Conservation (phyloP, 306 rosid genomes). For the Prunus padus region DNA sequence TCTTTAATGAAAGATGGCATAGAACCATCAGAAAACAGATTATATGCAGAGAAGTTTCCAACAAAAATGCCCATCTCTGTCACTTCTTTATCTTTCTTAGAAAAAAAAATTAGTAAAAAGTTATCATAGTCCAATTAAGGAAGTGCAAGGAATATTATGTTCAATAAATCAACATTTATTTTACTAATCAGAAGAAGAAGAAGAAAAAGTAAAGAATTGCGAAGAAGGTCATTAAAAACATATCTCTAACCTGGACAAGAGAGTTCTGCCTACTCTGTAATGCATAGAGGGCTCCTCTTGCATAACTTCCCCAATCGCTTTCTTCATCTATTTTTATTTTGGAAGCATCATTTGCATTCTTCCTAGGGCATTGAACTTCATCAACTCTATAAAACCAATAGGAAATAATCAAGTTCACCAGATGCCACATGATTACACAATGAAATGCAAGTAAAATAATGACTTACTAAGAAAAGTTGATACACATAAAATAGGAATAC, state of each 20-base stretch:
- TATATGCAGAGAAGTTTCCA: not conserved
- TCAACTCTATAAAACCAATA: slow-evolving; percentile 51
- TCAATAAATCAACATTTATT: not conserved
- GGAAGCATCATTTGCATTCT: slow-evolving; percentile 36
- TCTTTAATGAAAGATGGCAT: slow-evolving; percentile 6
- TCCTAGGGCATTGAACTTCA: slow-evolving; percentile 51
- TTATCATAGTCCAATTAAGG: slow-evolving; percentile 8
- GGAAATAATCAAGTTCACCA: slow-evolving; percentile 21
- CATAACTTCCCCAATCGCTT: slow-evolving; percentile 86
- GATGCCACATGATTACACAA: slow-evolving; percentile 11
- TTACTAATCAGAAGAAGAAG: not conserved
- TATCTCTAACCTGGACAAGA: slow-evolving; percentile 61
- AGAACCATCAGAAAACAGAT: not conserved
- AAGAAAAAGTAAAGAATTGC: not conserved
- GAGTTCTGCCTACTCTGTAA: slow-evolving; percentile 48
- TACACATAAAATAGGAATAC: slow-evolving; percentile 21
- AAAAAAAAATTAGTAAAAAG: not conserved
- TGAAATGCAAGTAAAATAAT: slow-evolving; percentile 18
- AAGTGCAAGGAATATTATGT: slow-evolving; percentile 1
- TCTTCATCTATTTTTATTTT: slow-evolving; percentile 43
- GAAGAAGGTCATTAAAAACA: slow-evolving; percentile 24
- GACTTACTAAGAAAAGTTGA: not conserved
- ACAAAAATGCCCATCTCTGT: not conserved
- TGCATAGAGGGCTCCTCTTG: slow-evolving; percentile 88
- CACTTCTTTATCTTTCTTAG: not conserved